Evolutionary conservation across 306 rosid genomes (phyloP), one percentile per base, ranked within the genome.

Genomic region (Prunus fruticosa): DNA sequence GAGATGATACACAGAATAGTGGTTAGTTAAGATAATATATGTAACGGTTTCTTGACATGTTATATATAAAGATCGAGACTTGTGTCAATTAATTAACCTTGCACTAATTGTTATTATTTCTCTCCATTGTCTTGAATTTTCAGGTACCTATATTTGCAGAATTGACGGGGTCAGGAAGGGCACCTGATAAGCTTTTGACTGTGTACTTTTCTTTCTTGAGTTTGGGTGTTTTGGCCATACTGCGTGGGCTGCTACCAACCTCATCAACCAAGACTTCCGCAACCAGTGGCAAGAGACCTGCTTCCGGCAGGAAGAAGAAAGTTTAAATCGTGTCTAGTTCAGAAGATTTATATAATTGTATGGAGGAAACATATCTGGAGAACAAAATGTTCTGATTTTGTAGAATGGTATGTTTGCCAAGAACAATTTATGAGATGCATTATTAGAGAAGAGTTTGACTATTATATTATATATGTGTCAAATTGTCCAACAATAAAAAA

Each of bases 81-180:
- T 25, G 3, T 9, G 27, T 54, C 25, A 11, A n/a, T 54, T 19
- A 6, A 54, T 54, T 19, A 19, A 54, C 20, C 19, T 54, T n/a
- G 20, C 27, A n/a, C 22, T n/a, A n/a, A 54, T 54, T 22, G 11
- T 54, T 19, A 54, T 54, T 8, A 27, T 54, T 54, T 54, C 20
- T 19, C 61, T 54, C 22, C 23, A 12, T 47, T 47, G 52, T 43
- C 20, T 2, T 51, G 19, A 22, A 28, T 19, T 53, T 27, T 32
- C 77, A 73, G 68, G 77, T 73, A 20, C 77, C 77, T 25, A 73
- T 73, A 73, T 73, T 73, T 73, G 77, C 46, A 27, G 77, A 73
- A 18, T 51, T 73, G 45, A 73, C 28, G 3, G 22, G 45, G n/a
- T 73, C 77, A 25, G 77, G 77, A 25, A 73, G 77, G 27, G 77